Conservation (phyloP, 768 basidiomycete species). For the Tylopilus cervinicoccineus region DNA sequence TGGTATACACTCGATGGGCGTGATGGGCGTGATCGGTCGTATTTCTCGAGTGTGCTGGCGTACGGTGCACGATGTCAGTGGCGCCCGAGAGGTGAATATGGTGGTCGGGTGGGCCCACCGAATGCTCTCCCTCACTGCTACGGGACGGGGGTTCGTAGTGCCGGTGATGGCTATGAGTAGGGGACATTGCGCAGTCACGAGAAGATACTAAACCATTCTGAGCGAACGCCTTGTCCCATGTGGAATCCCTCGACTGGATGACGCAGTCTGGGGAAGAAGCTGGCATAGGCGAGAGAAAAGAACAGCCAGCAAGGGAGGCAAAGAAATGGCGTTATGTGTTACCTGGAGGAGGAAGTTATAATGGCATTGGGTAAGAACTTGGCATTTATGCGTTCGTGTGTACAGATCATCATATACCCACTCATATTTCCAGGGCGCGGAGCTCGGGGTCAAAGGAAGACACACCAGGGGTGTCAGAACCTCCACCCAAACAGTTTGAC, state of each 20-base stretch:
- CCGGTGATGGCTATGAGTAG: constrained; percentile 30
- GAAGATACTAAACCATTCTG: constrained; percentile 38
- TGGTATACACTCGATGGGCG: constrained; percentile 31
- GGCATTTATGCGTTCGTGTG: constrained; percentile 36
- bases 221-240: constrained; percentile 34
- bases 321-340: constrained; percentile 18
- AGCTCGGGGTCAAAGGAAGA: constrained; percentile 39
- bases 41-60: constrained; percentile 28
- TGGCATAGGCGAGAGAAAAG: constrained; percentile 28
- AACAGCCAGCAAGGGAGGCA: constrained; percentile 21
- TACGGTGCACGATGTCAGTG: constrained; percentile 12
- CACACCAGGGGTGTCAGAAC: constrained; percentile 35
- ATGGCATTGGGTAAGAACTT: constrained; percentile 31
- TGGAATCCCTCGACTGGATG: constrained; percentile 30
- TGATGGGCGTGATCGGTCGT: constrained; percentile 35
- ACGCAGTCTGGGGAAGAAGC: constrained; percentile 23
- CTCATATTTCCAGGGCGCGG: constrained; percentile 37
- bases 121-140: constrained; percentile 26
- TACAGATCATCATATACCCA: constrained; percentile 35
- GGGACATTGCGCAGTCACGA: constrained; percentile 31
- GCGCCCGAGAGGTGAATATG: background rate
- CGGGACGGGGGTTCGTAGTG: constrained; percentile 19
- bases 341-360: constrained; percentile 28
- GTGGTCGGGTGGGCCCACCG: constrained; percentile 20
- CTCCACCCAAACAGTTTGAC: constrained; percentile 32